These are phyloP conservation scores for Acanthamoeba lenticulata DNA, from an alignment of 208 protist genomes.

Conservation along the genomic window DNA sequence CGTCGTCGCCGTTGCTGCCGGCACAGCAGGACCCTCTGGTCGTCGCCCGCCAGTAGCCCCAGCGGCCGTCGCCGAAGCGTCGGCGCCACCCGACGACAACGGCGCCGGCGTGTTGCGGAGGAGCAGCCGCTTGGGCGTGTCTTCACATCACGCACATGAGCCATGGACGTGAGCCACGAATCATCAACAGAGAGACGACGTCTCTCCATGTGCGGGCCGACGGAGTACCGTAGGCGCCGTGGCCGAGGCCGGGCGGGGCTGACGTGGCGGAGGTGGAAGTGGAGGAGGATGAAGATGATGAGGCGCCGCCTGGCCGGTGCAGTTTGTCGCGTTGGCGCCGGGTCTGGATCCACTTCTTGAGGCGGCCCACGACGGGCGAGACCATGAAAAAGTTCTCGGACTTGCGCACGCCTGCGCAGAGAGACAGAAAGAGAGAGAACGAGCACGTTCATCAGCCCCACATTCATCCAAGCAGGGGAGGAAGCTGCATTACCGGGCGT, in stretches of 20 bases:
- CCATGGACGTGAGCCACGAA: too few relatives aligned
- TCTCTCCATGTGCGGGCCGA: too few relatives aligned
- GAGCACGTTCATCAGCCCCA: neutral
- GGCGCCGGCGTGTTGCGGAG: neutral
- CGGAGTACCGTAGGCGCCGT: neutral
- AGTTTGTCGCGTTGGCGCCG: neutral
- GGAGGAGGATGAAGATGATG: neutral
- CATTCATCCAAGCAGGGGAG: neutral
- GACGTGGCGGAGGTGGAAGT: neutral
- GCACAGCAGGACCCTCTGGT: too few relatives aligned
- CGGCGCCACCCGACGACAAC: neutral
- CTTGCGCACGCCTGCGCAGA: conserved; percentile 9
- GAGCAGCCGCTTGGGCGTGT: neutral
- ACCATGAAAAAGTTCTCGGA: conserved; percentile 71
- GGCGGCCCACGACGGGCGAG: conserved; percentile 66
- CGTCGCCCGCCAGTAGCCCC: too few relatives aligned
- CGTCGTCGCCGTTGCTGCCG: too few relatives aligned
- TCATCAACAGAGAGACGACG: too few relatives aligned
- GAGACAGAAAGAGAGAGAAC: neutral
- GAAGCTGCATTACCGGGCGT: neutral
- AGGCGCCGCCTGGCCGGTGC: neutral
- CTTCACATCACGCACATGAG: neutral
- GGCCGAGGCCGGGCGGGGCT: neutral
- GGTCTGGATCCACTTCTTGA: conserved; percentile 31
- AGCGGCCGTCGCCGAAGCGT: too few relatives aligned